Evolutionary conservation across 164 flowering plant species (phyloP).

Genomic region (Vitis rotundifolia): DNA sequence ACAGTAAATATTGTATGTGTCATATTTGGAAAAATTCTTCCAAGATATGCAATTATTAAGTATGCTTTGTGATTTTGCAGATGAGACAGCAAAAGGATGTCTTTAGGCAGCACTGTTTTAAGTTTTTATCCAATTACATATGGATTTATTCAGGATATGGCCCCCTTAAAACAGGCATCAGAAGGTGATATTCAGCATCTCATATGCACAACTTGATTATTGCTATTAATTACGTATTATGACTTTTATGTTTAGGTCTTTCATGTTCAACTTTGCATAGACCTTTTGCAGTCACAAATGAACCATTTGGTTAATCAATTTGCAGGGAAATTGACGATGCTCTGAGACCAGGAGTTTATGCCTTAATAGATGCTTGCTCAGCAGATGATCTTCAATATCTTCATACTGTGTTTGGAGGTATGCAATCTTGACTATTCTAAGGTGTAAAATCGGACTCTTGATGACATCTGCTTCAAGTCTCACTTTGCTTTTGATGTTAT

Average conservation of each 20-base stretch:
- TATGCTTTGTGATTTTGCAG: constrained; percentile 34
- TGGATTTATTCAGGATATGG: constrained; percentile 74
- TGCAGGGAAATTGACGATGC: constrained; percentile 92
- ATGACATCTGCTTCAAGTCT: constrained; percentile 3
- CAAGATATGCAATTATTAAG: too few relatives aligned
- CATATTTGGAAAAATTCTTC: too few relatives aligned
- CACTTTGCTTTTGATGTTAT: constrained; percentile 11
- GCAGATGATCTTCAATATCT: constrained; percentile 80
- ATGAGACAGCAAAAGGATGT: constrained; percentile 79
- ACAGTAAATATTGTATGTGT: too few relatives aligned
- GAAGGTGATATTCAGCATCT: constrained; percentile 43
- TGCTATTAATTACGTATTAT: background rate
- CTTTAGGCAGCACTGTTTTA: constrained; percentile 44
- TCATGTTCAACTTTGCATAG: background rate
- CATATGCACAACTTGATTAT: background rate
- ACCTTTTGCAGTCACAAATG: background rate
- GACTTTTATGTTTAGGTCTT: background rate
- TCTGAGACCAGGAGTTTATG: constrained; percentile 84
- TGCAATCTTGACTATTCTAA: constrained; percentile 8
- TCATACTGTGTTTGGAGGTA: constrained; percentile 84
- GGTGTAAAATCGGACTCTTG: background rate
- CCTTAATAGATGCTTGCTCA: constrained; percentile 79
- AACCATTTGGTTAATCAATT: background rate
- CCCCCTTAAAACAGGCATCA: constrained; percentile 69
- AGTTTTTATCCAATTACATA: constrained; percentile 73